Evolutionary conservation across 2,329 filamentous ascomycete species (phyloP), one percentile per base, ranked within the genome.

Genomic region (Sordariomycetes sp.): DNA sequence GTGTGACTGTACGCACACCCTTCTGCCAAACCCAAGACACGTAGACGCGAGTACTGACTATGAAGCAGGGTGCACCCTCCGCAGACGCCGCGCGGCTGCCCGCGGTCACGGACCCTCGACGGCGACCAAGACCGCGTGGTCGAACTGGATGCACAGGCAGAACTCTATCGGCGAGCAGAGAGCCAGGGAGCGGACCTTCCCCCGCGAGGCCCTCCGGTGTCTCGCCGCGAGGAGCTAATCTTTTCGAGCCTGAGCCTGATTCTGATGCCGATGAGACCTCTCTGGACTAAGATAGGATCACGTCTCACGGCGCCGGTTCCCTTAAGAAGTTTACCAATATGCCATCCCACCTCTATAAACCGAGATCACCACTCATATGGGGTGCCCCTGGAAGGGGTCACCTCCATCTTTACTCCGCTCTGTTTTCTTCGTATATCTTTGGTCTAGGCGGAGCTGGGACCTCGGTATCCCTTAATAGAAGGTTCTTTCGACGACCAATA

Each of bases 1-100:
- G 57, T 58, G 57, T 45, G 62, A 63, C 39, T 63, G 62, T 63
- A 62, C 24, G 62, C 59, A 36, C 56, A 55, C 7, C 28, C 20
- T n/a, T 15, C n/a, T 51, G 28, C 20, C 34, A 7, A 12, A 53
- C 28, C 20, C 51, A 10, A 53, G 5, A 20, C n/a, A 50, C n/a
- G 10, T 10, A n/a, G 42, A 4, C 6, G 24, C 13, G 48, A 22
- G 22, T 24, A 34, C 54, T 54, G 39, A 56, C 53, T n/a, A n/a
- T n/a, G 25, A 20, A 20, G 22, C 50, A 59, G 58, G 58, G 58
- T 59, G 58, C 34, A 42, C 45, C 3, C 25, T 20, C 4, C 52
- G 58, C 35, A 35, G 51, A 34, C 55, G 55, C 20, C 55, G 52
- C 28, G 55, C 32, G 25, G 39, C 17, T 39, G 25, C 35, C 52